Conservation (phyloP, 164 flowering plant genomes). For the Magnolia officinalis region DNA sequence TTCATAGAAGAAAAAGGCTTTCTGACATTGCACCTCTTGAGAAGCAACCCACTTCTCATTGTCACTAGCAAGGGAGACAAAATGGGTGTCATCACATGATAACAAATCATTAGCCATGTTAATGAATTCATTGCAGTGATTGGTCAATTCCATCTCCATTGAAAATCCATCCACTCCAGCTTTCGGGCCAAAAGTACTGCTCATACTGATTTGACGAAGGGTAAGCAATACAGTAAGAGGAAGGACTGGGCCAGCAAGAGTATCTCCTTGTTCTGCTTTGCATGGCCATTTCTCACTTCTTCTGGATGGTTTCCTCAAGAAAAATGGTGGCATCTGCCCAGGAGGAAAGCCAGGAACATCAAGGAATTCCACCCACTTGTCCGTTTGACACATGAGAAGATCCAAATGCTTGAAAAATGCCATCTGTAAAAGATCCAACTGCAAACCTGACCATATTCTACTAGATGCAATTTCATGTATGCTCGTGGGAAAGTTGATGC, state of each 20-base stretch:
- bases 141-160: conserved; percentile 24
- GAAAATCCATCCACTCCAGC: conserved; percentile 24
- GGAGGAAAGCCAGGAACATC: conserved; percentile 44
- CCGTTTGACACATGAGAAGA: conserved; percentile 26
- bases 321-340: conserved; percentile 57
- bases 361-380: conserved; percentile 37
- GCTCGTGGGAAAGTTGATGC: conserved; percentile 46
- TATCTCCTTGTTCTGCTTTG: conserved; percentile 28
- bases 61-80: conserved; percentile 57
- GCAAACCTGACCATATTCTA: conserved; percentile 52
- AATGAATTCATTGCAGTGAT: conserved; percentile 38
- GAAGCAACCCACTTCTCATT: conserved; percentile 30
- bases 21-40: conserved; percentile 15
- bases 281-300: conserved; percentile 49
- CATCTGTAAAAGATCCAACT: conserved; percentile 41
- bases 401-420: conserved; percentile 52
- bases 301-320: conserved; percentile 42
- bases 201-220: conserved; percentile 26
- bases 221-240: conserved; percentile 54
- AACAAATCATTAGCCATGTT: conserved; percentile 35
- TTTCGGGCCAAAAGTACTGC: conserved; percentile 17
- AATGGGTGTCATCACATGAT: conserved; percentile 15
- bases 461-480: conserved; percentile 54
- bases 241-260: conserved; percentile 65
- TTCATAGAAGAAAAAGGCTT: conserved; percentile 4